A percentile compares a stretch with the other conserved stretches of the same genome.
These are phyloP conservation scores for Diutina ranongensis DNA, from an alignment of 1,139 yeast species.

Conservation along the genomic window DNA sequence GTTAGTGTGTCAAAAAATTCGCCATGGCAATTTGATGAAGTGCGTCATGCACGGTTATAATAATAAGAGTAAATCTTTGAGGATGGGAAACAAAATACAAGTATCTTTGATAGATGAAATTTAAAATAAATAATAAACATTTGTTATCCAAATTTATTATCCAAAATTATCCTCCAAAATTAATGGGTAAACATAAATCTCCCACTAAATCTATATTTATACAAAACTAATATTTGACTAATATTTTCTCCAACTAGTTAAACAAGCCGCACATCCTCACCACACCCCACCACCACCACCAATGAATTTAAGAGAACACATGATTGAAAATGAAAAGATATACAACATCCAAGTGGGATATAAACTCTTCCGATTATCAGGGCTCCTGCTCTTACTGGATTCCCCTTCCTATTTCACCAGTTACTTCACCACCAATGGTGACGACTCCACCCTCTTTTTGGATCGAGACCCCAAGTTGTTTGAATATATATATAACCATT, in stretches of 20 bases:
- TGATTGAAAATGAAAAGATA: conserved; percentile 56
- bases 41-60: too few species aligned
- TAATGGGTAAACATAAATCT: too few species aligned
- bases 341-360: conserved; percentile 68
- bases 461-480: conserved; percentile 72
- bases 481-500: conserved; percentile 51
- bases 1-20: too few species aligned
- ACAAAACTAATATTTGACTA: background rate
- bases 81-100: too few species aligned
- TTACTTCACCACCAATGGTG: conserved; percentile 29
- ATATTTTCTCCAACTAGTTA: background rate
- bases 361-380: conserved; percentile 48
- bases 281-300: too few species aligned
- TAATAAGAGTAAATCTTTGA: too few species aligned
- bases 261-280: conserved; percentile 8
- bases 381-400: conserved; percentile 79
- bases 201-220: too few species aligned
- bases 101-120: too few species aligned
- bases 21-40: too few species aligned
- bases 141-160: too few species aligned
- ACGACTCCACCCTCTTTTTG: conserved; percentile 43
- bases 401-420: conserved; percentile 53
- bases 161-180: too few species aligned
- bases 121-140: too few species aligned
- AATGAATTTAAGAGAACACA: conserved; percentile 38